Base-by-base conservation (phyloP, 2,329 filamentous ascomycete genomes). In the Beauveria sp. region DNA sequence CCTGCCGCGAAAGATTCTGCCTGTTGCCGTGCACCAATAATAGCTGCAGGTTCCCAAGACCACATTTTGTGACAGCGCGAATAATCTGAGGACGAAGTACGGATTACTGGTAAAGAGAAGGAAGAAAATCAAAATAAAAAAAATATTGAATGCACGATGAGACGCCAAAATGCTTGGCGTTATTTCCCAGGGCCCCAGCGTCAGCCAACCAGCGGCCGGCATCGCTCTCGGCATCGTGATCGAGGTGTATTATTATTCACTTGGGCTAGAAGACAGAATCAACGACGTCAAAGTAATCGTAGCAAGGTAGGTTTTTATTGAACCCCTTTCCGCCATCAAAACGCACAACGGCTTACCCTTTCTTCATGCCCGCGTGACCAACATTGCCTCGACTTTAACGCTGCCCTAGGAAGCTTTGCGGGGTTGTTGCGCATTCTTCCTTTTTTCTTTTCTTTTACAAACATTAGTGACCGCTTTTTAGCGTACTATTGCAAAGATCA, bases 161-260 rank as follows among this genome's bases (percentile, higher is more conserved):
- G 49, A 52, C 57, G 57, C 57, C 52, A 59, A 59, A 59, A 46
- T 40, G 10, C 57, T 59, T 59, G 57, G 57, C 57, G 57, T 59
- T 59, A 59, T 59, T 59, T 59, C 57, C 57, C 57, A 16, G n/a
- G 5, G 57, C 30, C 47, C 49, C 38, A 28, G 6, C 10, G 2
- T 14, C 26, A 14, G 7, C 56, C 56, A 58, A 58, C 30, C 47
- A 58, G 22, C 22, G 7, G 43, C 38, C 34, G n/a, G 46, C 46
- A 58, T 58, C 56, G 45, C 30, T 3, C 24, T 34, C 5, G 22
- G 20, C 56, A 58, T 58, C 56, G 56, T 51, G 30, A 38, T 38
- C 34, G 34, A 38, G 14, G 34, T 38, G 34, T 38, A 38, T 38
- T 14, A 38, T 38, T 38, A 38, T 38, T 14, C 34, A 14, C 5